Evolutionary conservation across 139 green algal genomes (phyloP).

Genomic region (Chlorella sorokiniana): DNA sequence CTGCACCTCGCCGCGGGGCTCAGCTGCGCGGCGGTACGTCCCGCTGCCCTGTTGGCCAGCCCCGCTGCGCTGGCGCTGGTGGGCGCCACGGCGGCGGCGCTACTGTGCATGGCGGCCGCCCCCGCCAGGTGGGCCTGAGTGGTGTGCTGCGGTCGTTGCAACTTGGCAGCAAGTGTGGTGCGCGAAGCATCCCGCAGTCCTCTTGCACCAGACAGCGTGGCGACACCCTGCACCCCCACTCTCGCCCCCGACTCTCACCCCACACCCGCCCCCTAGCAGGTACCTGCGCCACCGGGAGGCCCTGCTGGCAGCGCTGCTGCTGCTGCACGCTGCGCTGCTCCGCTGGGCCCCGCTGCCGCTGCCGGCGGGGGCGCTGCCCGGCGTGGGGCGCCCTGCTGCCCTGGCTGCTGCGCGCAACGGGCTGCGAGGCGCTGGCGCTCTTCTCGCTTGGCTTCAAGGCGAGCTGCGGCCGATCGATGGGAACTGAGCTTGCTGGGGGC

Average conservation of each 20-base stretch:
- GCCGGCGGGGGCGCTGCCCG: not conserved
- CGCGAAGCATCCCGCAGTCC: not conserved
- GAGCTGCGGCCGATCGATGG: not conserved
- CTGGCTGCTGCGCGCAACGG: not conserved
- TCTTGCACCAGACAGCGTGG: not conserved
- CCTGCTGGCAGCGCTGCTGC: not conserved
- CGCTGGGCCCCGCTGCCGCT: not conserved
- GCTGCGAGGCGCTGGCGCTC: not conserved
- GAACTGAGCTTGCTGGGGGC: not conserved
- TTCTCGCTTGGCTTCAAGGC: constrained; percentile 19
- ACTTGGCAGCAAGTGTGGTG: too few species aligned
- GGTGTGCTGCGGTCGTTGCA: too few species aligned
- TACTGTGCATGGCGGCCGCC: too few species aligned
- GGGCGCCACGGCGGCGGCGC: too few species aligned
- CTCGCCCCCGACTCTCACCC: not conserved
- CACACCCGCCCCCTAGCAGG: not conserved
- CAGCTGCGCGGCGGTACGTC: not conserved
- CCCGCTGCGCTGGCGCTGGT: too few species aligned
- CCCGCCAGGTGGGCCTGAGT: too few species aligned
- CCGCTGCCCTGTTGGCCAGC: not conserved
- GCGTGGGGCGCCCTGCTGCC: not conserved
- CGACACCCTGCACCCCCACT: too few species aligned
- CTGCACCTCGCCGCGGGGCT: not conserved
- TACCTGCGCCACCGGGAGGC: constrained; percentile 14
- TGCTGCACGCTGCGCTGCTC: not conserved